Conservation (phyloP, 331 rosid genomes). For the Pyrus hybrid region DNA sequence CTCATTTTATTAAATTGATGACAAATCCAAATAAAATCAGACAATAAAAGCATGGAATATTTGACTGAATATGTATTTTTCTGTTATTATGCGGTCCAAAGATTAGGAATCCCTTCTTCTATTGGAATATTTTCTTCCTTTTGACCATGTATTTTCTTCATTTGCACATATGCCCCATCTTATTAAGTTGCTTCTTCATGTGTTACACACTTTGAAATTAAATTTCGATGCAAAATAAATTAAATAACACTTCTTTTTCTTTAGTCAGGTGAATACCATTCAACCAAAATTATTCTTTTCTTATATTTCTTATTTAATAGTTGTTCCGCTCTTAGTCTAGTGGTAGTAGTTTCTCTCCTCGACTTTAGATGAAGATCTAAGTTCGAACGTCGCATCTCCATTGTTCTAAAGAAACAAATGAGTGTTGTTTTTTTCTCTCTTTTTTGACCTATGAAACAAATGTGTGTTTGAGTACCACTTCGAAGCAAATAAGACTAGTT, state of each 20-base stretch:
- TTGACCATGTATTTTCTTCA: not conserved
- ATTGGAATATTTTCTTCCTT: not conserved
- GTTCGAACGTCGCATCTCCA: no score
- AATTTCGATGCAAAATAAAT: not conserved
- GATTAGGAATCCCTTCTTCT: not conserved
- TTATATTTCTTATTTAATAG: not conserved
- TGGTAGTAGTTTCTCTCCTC: no score
- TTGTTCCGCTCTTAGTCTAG: no score
- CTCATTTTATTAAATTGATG: not conserved
- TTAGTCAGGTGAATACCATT: not conserved
- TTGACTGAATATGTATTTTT: slow-evolving; percentile 10
- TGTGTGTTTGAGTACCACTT: not conserved
- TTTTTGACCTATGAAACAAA: no score
- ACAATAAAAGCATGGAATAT: slow-evolving; percentile 18
- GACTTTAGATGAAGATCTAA: no score
- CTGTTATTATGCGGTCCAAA: not conserved
- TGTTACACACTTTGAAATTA: not conserved
- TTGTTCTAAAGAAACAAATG: no score
- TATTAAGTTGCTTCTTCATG: not conserved
- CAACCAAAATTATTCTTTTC: not conserved
- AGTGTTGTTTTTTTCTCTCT: no score
- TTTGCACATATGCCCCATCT: not conserved
- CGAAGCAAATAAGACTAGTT: not conserved
- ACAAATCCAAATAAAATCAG: slow-evolving; percentile 20
- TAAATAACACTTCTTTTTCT: no score